Base-by-base conservation (phyloP, 2,329 filamentous ascomycete species). In the Pyrenochaeta sp. region DNA sequence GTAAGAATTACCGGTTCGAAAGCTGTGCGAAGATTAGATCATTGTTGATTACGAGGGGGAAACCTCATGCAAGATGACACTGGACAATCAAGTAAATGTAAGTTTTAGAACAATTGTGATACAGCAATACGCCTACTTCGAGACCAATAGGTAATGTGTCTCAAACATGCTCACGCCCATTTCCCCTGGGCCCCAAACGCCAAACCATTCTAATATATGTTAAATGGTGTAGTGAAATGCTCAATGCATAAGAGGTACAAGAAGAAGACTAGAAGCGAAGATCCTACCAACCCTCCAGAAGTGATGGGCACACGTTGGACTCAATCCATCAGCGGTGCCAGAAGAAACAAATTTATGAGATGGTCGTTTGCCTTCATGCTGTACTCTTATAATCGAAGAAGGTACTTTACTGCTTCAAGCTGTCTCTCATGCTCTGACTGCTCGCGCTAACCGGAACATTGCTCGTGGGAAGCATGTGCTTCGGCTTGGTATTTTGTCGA, bases 401-500 rank as follows among this genome's bases (percentile, higher is more conserved):
- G 12, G 7, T 2, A 6, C 27, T 58, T 54, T 73, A 77, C 32
- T 67, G 66, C 66, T 94, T 93, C 59, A 92, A 83, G 15, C 90
- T 90, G 78, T 98, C 94, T 72, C 91, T 87, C 85, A 89, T 92
- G 82, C 93, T 97, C 80, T 93, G 90, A 64, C 91, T 90, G 82
- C 93, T 97, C 25, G 94, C 92, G 78, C 93, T 97, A 81, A 96
- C 90, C 1, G 87, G 87, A 44, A 87, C 82, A 69, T 90, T 85
- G 46, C 81, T 84, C 24, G 85, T 85, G 2, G 90, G 92, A 39
- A 93, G 87, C 51, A 91, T 80, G 22, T 86, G 83, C 71, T 85
- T 88, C 80, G 89, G 83, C 71, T 86, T 83, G 67, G 84, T 85
- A 56, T 87, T 88, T 79, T 96, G 91, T 79, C 91, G 89, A 65